phyloP scores from a whole-genome alignment of 345 rosid species.

The Gossypium herbaceum region DNA sequence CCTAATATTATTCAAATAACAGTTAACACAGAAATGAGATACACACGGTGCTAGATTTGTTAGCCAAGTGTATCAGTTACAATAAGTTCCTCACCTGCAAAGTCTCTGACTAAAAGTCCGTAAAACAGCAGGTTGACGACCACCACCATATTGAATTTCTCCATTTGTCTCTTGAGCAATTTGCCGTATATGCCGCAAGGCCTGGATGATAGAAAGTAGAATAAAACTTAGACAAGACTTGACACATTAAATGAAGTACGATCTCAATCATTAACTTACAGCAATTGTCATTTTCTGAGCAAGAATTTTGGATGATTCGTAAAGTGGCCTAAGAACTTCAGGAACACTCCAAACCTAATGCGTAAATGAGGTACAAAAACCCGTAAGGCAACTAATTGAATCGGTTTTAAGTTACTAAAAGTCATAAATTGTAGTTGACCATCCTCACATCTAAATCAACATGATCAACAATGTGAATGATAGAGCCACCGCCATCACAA shows the following conservation, averaged over 20 bases:
- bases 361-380: neutral
- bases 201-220: constrained; percentile 37
- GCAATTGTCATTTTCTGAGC: constrained; percentile 94
- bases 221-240: neutral
- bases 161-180: constrained; percentile 93
- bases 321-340: constrained; percentile 90
- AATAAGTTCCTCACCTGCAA: constrained; percentile 50
- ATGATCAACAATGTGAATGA: constrained; percentile 94
- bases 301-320: constrained; percentile 87
- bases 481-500: constrained; percentile 93
- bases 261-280: constrained; percentile 37
- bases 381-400: neutral
- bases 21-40: neutral
- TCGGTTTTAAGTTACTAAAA: neutral
- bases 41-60: neutral
- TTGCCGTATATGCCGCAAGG: constrained; percentile 75
- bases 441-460: constrained; percentile 83
- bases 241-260: neutral
- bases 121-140: constrained; percentile 91
- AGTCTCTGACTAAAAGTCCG: constrained; percentile 93
- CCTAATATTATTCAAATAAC: constrained; percentile 37
- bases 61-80: neutral
- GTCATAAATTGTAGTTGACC: neutral
- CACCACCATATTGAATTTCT: constrained; percentile 88
- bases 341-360: constrained; percentile 85